Base-by-base conservation (phyloP, 139 green algal species). In the Chlamydomonas urium region DNA sequence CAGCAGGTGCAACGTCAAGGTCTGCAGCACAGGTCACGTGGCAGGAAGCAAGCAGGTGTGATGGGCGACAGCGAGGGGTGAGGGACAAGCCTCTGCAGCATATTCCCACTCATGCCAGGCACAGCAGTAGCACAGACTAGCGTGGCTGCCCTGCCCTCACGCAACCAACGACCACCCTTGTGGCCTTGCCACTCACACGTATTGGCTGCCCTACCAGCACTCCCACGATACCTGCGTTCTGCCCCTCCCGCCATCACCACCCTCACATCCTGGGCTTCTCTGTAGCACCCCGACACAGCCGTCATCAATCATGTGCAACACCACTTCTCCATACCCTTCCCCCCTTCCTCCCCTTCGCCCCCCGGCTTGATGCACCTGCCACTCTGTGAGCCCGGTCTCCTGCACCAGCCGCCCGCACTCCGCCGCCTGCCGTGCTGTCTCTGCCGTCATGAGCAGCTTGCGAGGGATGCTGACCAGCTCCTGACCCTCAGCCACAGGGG, bases 1-100 rank as follows among this genome's bases (percentile, higher is more conserved):
- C 59, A 90, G 63, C 63, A 90, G 66, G 47, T 90, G 85, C 37
- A 76, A 29, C 29, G 33, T 68, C 32, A 80, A 34, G 0, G 50
- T 48, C 47, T 59, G 29, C 62, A 42, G 50, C 19, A 29, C 50
- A 5, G 5, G 24, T 26, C 42, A 34, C 8, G 26, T 26, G 5
- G 31, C 32, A 8, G 62, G 26, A 0, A 66, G 37, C 1, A 4
- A 8, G 1, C 58, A 50, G 23, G 36, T 57, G 1, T 1, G 14
- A n/a, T 2, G 28, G 1, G 38, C 31, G 34, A 28, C 32, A 57
- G 59, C 38, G 59, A 17, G 14, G 31, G 56, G 33, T 10, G 24
- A 38, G 23, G 6, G 4, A 70, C 61, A 69, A 38, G 17, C 29
- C 2, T 32, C 17, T 14, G 48, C 65, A 3, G 56, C 31, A 38